phyloP scores from a whole-genome alignment of 2,329 filamentous ascomycete species.

The Plectosphaerella plurivora region DNA sequence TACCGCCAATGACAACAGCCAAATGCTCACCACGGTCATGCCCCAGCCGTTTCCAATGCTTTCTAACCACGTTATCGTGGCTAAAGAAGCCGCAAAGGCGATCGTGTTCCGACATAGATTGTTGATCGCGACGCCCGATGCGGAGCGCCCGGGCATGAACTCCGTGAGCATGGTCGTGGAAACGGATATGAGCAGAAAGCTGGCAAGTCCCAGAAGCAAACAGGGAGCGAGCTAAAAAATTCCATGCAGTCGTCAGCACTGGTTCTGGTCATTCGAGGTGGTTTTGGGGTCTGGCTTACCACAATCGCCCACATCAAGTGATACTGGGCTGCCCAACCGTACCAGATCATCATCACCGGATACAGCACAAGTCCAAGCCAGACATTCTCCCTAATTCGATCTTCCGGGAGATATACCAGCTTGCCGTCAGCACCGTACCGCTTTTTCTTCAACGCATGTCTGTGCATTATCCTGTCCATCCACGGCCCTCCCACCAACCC shows the following conservation, averaged over 20 bases:
- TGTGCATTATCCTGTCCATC: background rate
- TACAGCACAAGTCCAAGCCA: background rate
- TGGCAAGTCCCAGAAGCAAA: background rate
- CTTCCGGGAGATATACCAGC: background rate
- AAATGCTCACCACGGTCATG: background rate
- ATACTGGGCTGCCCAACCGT: background rate
- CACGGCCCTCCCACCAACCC: background rate
- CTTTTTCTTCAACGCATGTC: background rate
- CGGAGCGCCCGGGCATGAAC: constrained; percentile 17
- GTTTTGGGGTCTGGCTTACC: background rate
- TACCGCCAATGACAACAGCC: background rate
- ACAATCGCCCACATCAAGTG: background rate
- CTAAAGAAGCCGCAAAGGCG: background rate
- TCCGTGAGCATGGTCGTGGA: constrained; percentile 44
- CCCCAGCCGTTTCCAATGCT: background rate
- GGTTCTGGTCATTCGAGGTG: background rate
- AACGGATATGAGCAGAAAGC: background rate
- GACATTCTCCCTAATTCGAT: background rate
- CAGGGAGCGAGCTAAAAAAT: background rate
- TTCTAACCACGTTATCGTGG: background rate
- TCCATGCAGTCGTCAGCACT: background rate
- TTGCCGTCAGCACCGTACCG: background rate
- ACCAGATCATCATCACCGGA: background rate
- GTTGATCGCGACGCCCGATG: background rate
- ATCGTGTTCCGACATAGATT: background rate